phyloP scores from a whole-genome alignment of 139 green algal genomes.

The Marvania coccoides region DNA sequence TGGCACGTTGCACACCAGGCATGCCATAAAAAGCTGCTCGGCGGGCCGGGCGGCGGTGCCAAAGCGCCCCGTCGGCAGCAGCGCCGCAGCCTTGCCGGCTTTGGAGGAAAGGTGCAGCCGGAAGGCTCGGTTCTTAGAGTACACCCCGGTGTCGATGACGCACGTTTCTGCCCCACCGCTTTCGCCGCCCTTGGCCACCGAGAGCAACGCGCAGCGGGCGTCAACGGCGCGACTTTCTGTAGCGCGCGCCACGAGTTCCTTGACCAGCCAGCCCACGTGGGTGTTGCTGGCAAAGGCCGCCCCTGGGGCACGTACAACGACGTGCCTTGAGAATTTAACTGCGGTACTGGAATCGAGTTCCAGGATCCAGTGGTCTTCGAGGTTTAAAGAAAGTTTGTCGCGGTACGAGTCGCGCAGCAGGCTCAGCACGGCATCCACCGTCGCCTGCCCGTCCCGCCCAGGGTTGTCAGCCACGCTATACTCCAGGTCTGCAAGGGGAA shows the following conservation, averaged over 20 bases:
- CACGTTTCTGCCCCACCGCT: slow-evolving; percentile 3
- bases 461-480: slow-evolving; percentile 52
- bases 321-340: slow-evolving; percentile 73
- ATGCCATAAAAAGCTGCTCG: slow-evolving; percentile 4
- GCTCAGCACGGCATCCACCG: slow-evolving; percentile 51
- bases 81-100: slow-evolving; percentile 37
- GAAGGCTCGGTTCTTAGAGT: slow-evolving; percentile 71
- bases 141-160: slow-evolving; percentile 55
- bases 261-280: slow-evolving; percentile 36
- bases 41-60: slow-evolving; percentile 3
- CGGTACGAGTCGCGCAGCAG: slow-evolving; percentile 2
- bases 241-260: slow-evolving; percentile 11
- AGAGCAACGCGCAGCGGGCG: background rate
- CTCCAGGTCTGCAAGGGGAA: slow-evolving; percentile 59
- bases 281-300: slow-evolving; percentile 49
- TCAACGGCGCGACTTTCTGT: background rate
- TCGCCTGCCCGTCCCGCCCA: slow-evolving; percentile 36
- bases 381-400: too few relatives aligned
- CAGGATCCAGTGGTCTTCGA: slow-evolving; percentile 25
- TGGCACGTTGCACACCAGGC: slow-evolving; percentile 16
- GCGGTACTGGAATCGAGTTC: slow-evolving; percentile 63
- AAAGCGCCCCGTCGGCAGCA: slow-evolving; percentile 33
- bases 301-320: slow-evolving; percentile 56
- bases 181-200: slow-evolving; percentile 6
- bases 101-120: slow-evolving; percentile 57